Base-by-base conservation (phyloP, 75 land plant species). In the Adiantum capillusveneris region DNA sequence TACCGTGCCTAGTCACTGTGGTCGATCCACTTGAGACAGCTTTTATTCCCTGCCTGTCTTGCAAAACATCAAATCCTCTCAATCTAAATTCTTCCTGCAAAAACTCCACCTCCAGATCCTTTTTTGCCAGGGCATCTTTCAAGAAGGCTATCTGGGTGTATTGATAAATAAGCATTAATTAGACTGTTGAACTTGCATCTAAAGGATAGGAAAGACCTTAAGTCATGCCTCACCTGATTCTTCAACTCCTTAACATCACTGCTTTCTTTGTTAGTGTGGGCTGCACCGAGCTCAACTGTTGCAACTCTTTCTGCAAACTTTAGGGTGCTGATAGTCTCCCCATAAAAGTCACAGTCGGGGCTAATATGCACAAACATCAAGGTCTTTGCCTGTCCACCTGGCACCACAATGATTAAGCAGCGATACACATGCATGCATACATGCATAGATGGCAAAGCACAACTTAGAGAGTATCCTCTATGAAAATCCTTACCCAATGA, bases 281-380 rank as follows among this genome's bases (percentile, higher is more conserved):
- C 87, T 56, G 87, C 87, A 27, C 87, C 87, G 13, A 84, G 78
- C 30, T 84, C 84, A 45, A 84, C 68, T 18, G 75, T 63, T 29
- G 84, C 69, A 13, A 81, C 87, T 31, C 87, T 72, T 66, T 84
- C 84, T 13, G 87, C 87, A 75, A 81, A 84, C 49, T 84, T 81
- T 11, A 84, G 69, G 25, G 87, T 84, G 75, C 87, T 84, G 16
- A 84, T 53, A 37, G 84, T 81, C 63, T 84, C 87, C 9, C 78
- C 81, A 65, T 70, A 56, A 11, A 84, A 76, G 50, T 71, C 64
- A 25, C 31, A 53, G 48, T 81, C 84, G 17, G 87, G 84, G 53
- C 71, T 81, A 65, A 81, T 77, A 58, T 84, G 87, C 24, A 80
- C 84, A 75, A 84, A 81, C 87, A 84, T 84, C 53, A 84, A 65